phyloP scores from a whole-genome alignment of 2,329 filamentous ascomycete species.

The Paramyrothecium roridum region DNA sequence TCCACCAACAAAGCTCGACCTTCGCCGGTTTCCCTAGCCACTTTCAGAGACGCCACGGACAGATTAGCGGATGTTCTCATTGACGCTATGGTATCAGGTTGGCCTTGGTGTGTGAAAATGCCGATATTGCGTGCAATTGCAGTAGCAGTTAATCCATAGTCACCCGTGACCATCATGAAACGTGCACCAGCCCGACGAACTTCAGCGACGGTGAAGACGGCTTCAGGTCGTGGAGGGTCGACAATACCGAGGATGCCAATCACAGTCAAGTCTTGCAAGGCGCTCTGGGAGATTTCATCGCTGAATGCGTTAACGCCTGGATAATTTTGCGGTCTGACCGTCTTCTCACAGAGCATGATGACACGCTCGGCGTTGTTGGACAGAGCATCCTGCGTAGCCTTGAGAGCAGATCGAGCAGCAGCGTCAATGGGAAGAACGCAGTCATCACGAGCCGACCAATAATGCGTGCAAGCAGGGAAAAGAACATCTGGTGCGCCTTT shows the following conservation, averaged over 20 bases:
- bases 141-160: constrained; percentile 55
- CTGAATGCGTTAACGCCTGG: constrained; percentile 43
- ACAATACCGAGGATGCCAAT: constrained; percentile 51
- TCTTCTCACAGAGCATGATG: constrained; percentile 37
- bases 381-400: constrained; percentile 33
- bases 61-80: constrained; percentile 13
- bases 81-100: constrained; percentile 27
- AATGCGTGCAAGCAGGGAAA: constrained; percentile 28
- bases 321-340: constrained; percentile 17
- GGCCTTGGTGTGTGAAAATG: constrained; percentile 53
- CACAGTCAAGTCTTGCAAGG: constrained; percentile 39
- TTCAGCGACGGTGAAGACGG: constrained; percentile 33
- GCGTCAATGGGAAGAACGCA: constrained; percentile 30
- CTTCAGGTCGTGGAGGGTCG: constrained; percentile 42
- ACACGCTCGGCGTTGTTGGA: constrained; percentile 40
- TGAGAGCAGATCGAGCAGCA: constrained; percentile 26
- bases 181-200: constrained; percentile 41
- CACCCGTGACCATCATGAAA: constrained; percentile 47
- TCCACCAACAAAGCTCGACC: constrained; percentile 35
- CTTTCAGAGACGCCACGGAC: constrained; percentile 10
- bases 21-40: constrained; percentile 14
- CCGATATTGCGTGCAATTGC: constrained; percentile 64
- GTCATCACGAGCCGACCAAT: constrained; percentile 27
- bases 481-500: constrained; percentile 55
- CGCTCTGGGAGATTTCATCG: constrained; percentile 41